Evolutionary conservation across 306 rosid species (phyloP).

Genomic region (Carpinus fangiana): DNA sequence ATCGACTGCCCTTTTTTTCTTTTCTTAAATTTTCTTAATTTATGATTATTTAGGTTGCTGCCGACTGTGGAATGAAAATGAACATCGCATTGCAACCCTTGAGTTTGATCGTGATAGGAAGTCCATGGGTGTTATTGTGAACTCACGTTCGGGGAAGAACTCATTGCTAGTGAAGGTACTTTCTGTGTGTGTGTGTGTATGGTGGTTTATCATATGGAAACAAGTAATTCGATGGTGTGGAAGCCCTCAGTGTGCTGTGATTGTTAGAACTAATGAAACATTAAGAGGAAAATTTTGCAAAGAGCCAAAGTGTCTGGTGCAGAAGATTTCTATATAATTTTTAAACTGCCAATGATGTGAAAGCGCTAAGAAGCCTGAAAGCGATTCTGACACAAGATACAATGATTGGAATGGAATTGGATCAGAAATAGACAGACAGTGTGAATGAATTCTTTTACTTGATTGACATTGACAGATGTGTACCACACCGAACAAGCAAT

Average conservation of each 20-base stretch:
- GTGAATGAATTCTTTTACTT: too few species aligned
- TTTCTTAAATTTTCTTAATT: not conserved
- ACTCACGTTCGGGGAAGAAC: slow-evolving; percentile 50
- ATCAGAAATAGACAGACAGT: too few species aligned
- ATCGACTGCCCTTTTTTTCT: not conserved
- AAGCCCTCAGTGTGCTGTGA: not conserved
- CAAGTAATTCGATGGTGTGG: not conserved
- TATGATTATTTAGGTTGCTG: slow-evolving; percentile 52
- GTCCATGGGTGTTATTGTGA: slow-evolving; percentile 82
- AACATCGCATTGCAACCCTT: slow-evolving; percentile 75
- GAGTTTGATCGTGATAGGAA: slow-evolving; percentile 91
- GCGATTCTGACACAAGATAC: too few species aligned
- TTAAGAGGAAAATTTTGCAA: too few species aligned
- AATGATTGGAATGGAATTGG: too few species aligned
- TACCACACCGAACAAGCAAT: too few species aligned
- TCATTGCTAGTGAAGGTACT: slow-evolving; percentile 78
- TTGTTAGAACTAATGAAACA: not conserved
- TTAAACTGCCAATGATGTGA: too few species aligned
- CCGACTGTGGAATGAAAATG: slow-evolving; percentile 58
- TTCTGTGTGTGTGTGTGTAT: not conserved
- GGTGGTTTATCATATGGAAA: not conserved
- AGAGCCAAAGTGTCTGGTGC: not conserved
- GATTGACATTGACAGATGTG: too few species aligned
- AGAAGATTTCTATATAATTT: too few species aligned
- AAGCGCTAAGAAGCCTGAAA: too few species aligned